Evolutionary conservation across 2,329 filamentous ascomycete species (phyloP).

Genomic region (Neoscytalidium dimidiatum): DNA sequence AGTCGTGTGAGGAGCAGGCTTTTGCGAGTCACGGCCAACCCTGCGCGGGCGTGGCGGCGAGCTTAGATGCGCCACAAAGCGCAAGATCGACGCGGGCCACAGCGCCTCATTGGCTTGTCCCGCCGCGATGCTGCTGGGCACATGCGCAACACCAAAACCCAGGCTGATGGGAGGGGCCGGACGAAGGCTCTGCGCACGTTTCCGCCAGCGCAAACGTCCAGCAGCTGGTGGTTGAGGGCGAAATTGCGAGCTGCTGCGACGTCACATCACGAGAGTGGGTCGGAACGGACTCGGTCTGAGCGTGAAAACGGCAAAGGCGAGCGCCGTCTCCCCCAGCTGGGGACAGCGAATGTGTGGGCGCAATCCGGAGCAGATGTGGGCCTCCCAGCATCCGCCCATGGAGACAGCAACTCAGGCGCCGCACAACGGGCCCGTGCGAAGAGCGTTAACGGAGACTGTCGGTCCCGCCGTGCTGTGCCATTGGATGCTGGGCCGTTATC

Average conservation of each 20-base stretch:
- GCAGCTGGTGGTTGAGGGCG: neutral
- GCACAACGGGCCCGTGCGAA: neutral
- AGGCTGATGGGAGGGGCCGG: neutral
- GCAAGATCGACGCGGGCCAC: constrained; percentile 5
- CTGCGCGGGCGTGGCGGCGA: constrained; percentile 4
- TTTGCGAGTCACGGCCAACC: neutral
- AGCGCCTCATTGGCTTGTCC: neutral
- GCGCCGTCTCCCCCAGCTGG: constrained; percentile 7
- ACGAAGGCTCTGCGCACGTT: neutral
- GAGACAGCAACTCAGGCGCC: neutral
- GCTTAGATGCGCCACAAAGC: constrained; percentile 5
- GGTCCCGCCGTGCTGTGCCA: neutral
- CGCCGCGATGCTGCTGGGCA: neutral
- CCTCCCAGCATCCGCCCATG: neutral
- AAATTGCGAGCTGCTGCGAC: neutral
- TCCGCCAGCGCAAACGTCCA: neutral
- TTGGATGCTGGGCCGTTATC: constrained; percentile 2
- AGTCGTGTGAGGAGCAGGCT: neutral
- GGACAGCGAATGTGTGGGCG: neutral
- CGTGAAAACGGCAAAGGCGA: constrained; percentile 3
- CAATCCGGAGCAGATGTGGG: constrained; percentile 9
- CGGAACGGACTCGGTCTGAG: constrained; percentile 1
- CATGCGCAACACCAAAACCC: neutral
- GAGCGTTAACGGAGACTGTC: neutral
- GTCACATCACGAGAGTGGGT: constrained; percentile 8